Evolutionary conservation across 192 early-diverging fungal species (phyloP).

Genomic region (Thamnidium elegans): DNA sequence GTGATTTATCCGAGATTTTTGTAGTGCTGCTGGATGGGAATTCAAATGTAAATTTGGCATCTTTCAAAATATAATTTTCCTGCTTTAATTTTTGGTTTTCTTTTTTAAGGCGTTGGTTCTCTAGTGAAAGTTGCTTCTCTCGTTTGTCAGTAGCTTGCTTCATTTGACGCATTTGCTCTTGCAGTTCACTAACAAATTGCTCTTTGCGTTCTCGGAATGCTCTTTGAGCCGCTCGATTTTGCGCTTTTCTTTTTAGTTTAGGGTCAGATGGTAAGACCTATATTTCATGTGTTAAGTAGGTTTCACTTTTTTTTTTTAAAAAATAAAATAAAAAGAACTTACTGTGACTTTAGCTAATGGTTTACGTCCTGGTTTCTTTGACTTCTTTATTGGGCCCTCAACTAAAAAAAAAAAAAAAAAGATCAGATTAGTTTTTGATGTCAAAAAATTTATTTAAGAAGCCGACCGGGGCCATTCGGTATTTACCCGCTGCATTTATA

Average conservation of each 20-base stretch:
- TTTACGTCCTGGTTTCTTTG: slow-evolving; percentile 13
- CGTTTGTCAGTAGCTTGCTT: slow-evolving; percentile 60
- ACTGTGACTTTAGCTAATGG: slow-evolving; percentile 9
- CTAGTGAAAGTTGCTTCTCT: slow-evolving; percentile 46
- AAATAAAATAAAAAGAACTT: slow-evolving; percentile 4
- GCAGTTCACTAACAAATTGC: slow-evolving; percentile 77
- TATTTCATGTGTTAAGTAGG: background rate
- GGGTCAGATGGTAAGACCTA: slow-evolving; percentile 20
- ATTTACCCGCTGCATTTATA: slow-evolving; percentile 17
- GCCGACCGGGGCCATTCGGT: slow-evolving; percentile 12
- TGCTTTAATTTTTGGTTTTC: slow-evolving; percentile 49
- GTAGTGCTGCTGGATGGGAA: too few relatives aligned
- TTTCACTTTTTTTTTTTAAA: background rate
- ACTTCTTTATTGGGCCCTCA: background rate
- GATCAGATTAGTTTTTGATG: too few relatives aligned
- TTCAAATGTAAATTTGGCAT: background rate
- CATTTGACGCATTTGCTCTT: slow-evolving; percentile 68
- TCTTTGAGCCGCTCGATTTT: slow-evolving; percentile 40
- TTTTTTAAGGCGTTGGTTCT: slow-evolving; percentile 43
- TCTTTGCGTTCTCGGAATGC: slow-evolving; percentile 89
- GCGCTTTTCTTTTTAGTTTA: slow-evolving; percentile 33
- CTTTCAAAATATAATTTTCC: slow-evolving; percentile 50
- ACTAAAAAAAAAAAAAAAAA: slow-evolving; percentile 1
- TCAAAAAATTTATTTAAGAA: background rate
- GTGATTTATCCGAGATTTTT: too few relatives aligned